These are phyloP conservation scores for Lagenidium sp. DNA, from an alignment of 352 stramenopile genomes.

Conservation along the genomic window DNA sequence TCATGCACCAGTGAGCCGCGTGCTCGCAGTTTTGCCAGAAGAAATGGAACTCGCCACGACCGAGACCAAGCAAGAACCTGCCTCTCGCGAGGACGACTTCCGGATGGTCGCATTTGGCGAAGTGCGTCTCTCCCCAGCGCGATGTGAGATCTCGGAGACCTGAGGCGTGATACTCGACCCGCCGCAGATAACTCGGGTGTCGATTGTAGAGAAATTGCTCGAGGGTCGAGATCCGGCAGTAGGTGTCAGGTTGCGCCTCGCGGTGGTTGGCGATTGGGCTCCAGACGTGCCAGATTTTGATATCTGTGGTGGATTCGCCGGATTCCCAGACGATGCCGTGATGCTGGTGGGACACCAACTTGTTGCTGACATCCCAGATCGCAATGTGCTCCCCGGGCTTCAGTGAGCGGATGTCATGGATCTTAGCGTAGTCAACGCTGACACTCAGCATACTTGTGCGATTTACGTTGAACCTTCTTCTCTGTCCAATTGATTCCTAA, in stretches of 20 bases:
- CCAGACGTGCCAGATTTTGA: constrained; percentile 81
- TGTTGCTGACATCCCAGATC: constrained; percentile 82
- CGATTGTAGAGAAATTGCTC: constrained; percentile 74
- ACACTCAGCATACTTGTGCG: too few species aligned
- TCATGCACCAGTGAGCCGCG: constrained; percentile 85
- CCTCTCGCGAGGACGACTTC: constrained; percentile 76
- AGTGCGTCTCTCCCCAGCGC: constrained; percentile 80
- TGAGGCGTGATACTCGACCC: constrained; percentile 83
- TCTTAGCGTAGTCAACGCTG: constrained; percentile 72
- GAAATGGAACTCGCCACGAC: constrained; percentile 78
- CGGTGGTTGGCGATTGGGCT: constrained; percentile 66
- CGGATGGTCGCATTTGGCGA: constrained; percentile 67
- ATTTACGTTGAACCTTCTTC: too few species aligned
- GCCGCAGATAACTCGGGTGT: constrained; percentile 44
- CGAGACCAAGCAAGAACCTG: constrained; percentile 73
- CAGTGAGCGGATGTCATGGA: constrained; percentile 61
- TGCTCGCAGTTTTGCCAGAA: constrained; percentile 87
- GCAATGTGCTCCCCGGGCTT: constrained; percentile 75
- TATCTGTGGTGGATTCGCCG: constrained; percentile 42
- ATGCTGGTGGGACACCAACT: constrained; percentile 79
- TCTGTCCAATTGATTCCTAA: too few species aligned
- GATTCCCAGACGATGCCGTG: constrained; percentile 81
- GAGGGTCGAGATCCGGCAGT: constrained; percentile 79
- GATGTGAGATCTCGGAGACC: constrained; percentile 68
- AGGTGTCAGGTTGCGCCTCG: constrained; percentile 76